Base-by-base conservation (phyloP, 1,284 basidiomycete genomes). In the Moniliophthora roreri region DNA sequence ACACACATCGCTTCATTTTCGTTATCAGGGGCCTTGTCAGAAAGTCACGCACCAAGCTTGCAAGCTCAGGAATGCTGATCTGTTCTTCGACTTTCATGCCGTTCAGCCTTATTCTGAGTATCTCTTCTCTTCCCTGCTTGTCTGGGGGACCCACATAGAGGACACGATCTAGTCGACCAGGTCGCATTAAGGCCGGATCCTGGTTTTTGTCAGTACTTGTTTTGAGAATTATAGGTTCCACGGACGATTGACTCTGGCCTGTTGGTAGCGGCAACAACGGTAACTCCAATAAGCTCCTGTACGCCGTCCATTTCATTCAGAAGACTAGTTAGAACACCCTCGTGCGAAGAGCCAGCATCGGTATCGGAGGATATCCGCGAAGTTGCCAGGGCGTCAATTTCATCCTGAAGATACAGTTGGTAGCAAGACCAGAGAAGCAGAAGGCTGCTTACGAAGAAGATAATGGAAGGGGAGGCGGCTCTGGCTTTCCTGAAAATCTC, bases 271-370 rank as follows among this genome's bases (percentile, higher is more conserved):
- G 95, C 97, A 3, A 99, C 84, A 35, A 99, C 85, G 0, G 94
- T 94, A 13, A 99, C 97, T 0, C 95, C 93, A 3, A 89, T 78
- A 18, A 98, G 77, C 69, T 94, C 91, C 69, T 98, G 93, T 1
- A 99, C 91, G 11, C 97, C 97, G 67, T 99, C 97, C 93, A 99
- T 98, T 70, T 98, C 97, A 66, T 95, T 99, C 50, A 99, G 72
- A 18, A 99, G 77, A 55, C 87, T 96, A 0, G 95, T 97, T 16
- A 99, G 80, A 11, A 98, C 93, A 6, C 96, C 93, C 62, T 93
- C 89, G 60, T 94, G 87, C 0, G 86, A 80, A 6, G 71, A 69
- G 1, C 75, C 74, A 2, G 73, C 68, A 38, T 83, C 80, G 4
- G 74, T 75, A 44, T 87, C 85, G 11, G 82, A 80, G 2, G 78